Percentiles rank a stretch among this genome's conserved stretches.
phyloP scores from a whole-genome alignment of 2,329 filamentous ascomycete genomes.

The Aspergillus calidoustus region DNA sequence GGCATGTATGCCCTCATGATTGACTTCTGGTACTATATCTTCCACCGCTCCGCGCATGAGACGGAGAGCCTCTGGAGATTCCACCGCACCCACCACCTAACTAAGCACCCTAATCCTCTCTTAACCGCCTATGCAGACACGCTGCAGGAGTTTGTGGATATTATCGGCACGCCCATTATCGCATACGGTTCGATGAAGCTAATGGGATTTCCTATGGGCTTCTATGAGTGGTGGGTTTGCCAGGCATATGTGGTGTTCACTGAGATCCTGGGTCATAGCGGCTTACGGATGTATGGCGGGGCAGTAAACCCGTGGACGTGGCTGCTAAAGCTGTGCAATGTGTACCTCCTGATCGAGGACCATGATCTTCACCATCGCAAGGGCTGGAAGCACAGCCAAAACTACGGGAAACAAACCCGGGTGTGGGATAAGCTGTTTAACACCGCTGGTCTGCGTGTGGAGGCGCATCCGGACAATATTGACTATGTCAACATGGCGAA shows the following conservation, averaged over 20 bases:
- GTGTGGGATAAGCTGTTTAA: conserved; percentile 21
- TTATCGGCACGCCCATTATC: conserved; percentile 15
- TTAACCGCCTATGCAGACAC: conserved; percentile 18
- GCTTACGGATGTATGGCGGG: conserved; percentile 7
- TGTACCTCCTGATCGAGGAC: conserved; percentile 19
- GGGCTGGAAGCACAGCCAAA: conserved; percentile 18
- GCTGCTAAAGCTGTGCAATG: neutral
- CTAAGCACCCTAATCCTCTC: conserved; percentile 19
- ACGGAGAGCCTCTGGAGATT: conserved; percentile 17
- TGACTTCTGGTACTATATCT: conserved; percentile 26
- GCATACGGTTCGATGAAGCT: conserved; percentile 7
- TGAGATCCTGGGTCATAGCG: conserved; percentile 19
- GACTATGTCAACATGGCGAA: too few species aligned
- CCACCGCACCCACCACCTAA: conserved; percentile 23
- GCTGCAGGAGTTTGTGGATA: conserved; percentile 20
- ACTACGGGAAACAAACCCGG: conserved; percentile 22
- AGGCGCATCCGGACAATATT: too few species aligned
- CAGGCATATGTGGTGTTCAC: conserved; percentile 18
- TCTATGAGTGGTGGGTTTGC: conserved; percentile 22
- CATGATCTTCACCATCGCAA: conserved; percentile 22
- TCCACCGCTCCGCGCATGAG: conserved; percentile 20
- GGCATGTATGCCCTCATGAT: conserved; percentile 19
- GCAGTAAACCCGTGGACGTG: neutral
- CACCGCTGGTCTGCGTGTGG: neutral
- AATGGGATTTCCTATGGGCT: conserved; percentile 16